A percentile compares a stretch with the other conserved stretches of the same genome.
phyloP scores from a whole-genome alignment of 352 stramenopile genomes.

The Pythium aphanidermatum region DNA sequence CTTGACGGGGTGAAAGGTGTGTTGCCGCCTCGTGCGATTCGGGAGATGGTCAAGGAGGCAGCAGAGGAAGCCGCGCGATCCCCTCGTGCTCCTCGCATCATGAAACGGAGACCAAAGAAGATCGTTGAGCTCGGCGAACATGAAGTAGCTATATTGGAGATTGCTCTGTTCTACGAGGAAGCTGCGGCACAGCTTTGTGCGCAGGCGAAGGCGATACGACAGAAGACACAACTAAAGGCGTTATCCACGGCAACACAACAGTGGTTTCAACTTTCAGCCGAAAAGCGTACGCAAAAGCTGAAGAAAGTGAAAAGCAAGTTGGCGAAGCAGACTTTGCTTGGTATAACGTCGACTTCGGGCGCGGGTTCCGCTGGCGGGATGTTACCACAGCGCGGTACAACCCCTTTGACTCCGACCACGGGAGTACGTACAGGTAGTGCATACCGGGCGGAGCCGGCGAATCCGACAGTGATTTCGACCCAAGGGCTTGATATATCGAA shows the following conservation, averaged over 20 bases:
- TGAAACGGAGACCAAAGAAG: conserved; percentile 11
- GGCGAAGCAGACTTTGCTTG: neutral
- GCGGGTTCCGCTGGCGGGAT: too few relatives aligned
- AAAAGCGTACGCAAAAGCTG: conserved; percentile 3
- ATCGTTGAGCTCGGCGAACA: conserved; percentile 41
- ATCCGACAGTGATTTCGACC: too few relatives aligned
- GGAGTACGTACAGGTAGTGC: too few relatives aligned
- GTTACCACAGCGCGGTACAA: too few relatives aligned
- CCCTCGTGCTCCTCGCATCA: conserved; percentile 12
- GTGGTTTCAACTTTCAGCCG: conserved; percentile 9
- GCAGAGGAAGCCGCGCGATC: neutral
- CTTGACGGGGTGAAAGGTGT: neutral
- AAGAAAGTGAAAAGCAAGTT: conserved; percentile 17
- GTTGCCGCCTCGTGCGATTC: conserved; percentile 19
- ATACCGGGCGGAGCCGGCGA: too few relatives aligned
- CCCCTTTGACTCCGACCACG: too few relatives aligned
- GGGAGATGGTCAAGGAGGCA: conserved; percentile 6
- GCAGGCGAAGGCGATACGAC: neutral
- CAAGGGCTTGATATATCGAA: neutral
- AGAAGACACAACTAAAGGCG: neutral
- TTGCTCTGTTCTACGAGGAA: conserved; percentile 33
- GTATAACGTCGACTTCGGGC: neutral
- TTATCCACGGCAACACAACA: conserved; percentile 10
- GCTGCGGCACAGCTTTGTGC: conserved; percentile 2
- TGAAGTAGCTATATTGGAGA: conserved; percentile 30